Evolutionary conservation across 257 asterid species (phyloP).

Genomic region (Primulina huaijiensis): DNA sequence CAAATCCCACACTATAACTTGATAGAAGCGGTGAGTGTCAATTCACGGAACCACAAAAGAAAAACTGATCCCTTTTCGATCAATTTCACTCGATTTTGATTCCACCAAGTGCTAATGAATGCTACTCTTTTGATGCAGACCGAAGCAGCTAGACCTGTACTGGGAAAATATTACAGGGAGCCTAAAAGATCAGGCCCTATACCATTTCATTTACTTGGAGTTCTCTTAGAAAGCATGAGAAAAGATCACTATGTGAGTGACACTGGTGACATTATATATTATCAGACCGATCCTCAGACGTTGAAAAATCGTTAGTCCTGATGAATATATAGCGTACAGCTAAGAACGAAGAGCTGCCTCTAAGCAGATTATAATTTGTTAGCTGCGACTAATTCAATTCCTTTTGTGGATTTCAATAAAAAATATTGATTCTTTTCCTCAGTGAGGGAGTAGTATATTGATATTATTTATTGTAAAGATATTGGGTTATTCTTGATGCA

Average conservation of each 20-base stretch:
- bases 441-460: too few species aligned
- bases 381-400: background rate
- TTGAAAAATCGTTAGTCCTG: conserved; percentile 25
- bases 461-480: too few species aligned
- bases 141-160: conserved; percentile 68
- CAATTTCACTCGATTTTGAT: too few species aligned
- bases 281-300: conserved; percentile 57
- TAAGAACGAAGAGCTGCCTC: background rate
- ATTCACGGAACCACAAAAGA: background rate
- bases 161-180: conserved; percentile 76
- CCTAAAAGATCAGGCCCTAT: conserved; percentile 73
- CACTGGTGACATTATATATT: conserved; percentile 61
- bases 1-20: conserved; percentile 89
- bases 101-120: background rate
- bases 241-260: conserved; percentile 77
- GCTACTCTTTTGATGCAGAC: conserved; percentile 46
- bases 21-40: conserved; percentile 69
- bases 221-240: conserved; percentile 55
- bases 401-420: too few species aligned
- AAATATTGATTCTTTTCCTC: too few species aligned
- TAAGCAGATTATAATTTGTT: conserved; percentile 8
- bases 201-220: conserved; percentile 63
- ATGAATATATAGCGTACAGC: background rate
- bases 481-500: too few species aligned
- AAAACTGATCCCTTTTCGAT: too few species aligned